Percentiles rank a stretch among this genome's conserved stretches.
These are phyloP conservation scores for Hypomyces perniciosus DNA, from an alignment of 2,329 filamentous ascomycete genomes.

Conservation along the genomic window DNA sequence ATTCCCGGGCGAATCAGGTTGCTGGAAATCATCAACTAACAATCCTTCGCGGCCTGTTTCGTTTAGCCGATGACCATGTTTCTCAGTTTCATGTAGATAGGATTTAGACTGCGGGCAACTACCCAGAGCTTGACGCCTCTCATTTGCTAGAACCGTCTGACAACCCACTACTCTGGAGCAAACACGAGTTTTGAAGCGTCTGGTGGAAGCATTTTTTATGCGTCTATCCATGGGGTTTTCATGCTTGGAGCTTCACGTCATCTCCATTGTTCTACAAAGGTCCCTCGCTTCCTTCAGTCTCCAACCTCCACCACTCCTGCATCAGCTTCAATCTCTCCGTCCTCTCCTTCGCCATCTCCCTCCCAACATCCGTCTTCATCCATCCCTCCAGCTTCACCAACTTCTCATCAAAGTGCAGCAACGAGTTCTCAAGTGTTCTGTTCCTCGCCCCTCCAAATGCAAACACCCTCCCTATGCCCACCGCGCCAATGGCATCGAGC, in stretches of 20 bases:
- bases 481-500: constrained; percentile 82
- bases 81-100: too few species aligned
- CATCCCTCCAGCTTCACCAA: constrained; percentile 57
- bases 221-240: too few species aligned
- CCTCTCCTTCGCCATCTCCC: constrained; percentile 46
- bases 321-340: constrained; percentile 48
- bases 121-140: too few species aligned
- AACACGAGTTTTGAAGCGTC: too few species aligned
- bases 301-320: constrained; percentile 53
- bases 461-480: constrained; percentile 67
- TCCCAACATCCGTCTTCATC: constrained; percentile 58
- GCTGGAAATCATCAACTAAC: too few species aligned
- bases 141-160: too few species aligned
- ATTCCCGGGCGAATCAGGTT: too few species aligned
- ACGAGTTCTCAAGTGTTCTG: constrained; percentile 55
- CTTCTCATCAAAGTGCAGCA: constrained; percentile 74
- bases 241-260: not conserved
- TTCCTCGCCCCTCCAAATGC: constrained; percentile 61
- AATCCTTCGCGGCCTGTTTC: too few species aligned
- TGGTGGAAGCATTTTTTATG: too few species aligned
- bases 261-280: not conserved
- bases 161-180: too few species aligned
- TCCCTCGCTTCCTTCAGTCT: constrained; percentile 29
- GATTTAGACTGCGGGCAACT: too few species aligned
- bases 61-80: too few species aligned